Evolutionary conservation across 1,284 basidiomycete genomes (phyloP), one percentile per base, ranked within the genome.

Genomic region (Jaminaea rosea): DNA sequence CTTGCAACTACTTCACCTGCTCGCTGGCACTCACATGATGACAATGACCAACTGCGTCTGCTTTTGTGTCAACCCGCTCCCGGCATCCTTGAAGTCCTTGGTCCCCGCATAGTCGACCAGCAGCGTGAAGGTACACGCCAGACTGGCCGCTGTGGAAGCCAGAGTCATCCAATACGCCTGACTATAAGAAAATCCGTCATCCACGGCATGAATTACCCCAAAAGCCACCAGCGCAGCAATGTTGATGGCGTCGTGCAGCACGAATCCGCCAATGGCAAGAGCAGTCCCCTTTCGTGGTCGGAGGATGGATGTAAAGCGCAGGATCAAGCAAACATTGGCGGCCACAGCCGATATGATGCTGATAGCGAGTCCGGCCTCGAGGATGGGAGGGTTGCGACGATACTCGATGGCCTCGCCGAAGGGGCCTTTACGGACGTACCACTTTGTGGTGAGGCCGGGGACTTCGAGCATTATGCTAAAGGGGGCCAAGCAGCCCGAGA

Each of bases 31-130:
- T 13, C 17, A 17, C 63, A 67, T 65, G 46, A 85, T 82, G 45
- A 86, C 81, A 57, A 90, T 83, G 34, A 86, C 81, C 17, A 91
- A 79, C 0, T 84, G 73, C 17, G 87, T 81, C 66, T 91, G 88
- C 65, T 84, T 87, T 26, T 80, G 80, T 0, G 87, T 89, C 28
- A 91, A 74, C 0, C 88, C 88, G 51, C n/a, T 72, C 78, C 49
- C 87, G 50, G 82, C 83, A 45, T 77, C 78, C 1, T 77, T 75
- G 59, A 90, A 89, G 59, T 87, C 79, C 0, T 80, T 78, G 0
- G 83, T 87, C 13, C 71, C 39, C 15, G 59, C 46, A 36, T 62
- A 68, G 57, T 90, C 87, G 49, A 78, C 71, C 9, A 86, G 77
- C 1, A 91, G 76, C 0, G 83, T 85, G 41, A 84, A 56, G 60